Base-by-base conservation (phyloP, 1,284 basidiomycete genomes). In the Phaffia rhodozyma region DNA sequence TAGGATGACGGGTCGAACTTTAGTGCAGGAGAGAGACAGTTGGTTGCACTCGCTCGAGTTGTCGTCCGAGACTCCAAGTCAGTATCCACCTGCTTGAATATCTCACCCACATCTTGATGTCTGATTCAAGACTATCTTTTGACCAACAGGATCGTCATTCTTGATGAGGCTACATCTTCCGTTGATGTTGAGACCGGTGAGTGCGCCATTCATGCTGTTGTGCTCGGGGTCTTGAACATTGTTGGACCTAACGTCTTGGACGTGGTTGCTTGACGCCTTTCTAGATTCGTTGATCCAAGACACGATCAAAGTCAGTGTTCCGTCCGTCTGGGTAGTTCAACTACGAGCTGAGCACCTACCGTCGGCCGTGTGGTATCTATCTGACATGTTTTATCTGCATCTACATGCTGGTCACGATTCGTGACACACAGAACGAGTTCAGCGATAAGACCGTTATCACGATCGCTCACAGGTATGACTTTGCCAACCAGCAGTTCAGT, bases 401-500 rank as follows among this genome's bases (percentile, higher is more conserved):
- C 2, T 43, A 11, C 38, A 16, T 43, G 9, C 13, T 43, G 2
- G 5, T 16, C 13, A 43, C 13, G 13, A 11, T 43, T 43, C 16
- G 13, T 43, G 38, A 16, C 38, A 11, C 38, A 43, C 25, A 53
- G 25, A 52, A 43, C 43, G 60, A 65, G 69, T 74, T 23, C 78
- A 77, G 16, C 80, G 77, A 2, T 27, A 55, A 57, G 27, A 61
- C 64, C 21, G 74, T 87, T 30, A 75, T 89, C 21, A 86, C 84
- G 68, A 86, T 89, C 62, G 86, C 86, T 0, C 86, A 86, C 73
- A 79, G 87, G 25, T 66, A 91, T 88, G 1, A 86, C 91, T 61
- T 81, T 61, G 27, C 52, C 32, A 23, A 51, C 30, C 47, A 2
- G n/a, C 38, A 38, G 18, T 21, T 23, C 21, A 11, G 0, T 21